Evolutionary conservation across 768 basidiomycete genomes (phyloP).

Genomic region (Xerocomus spinulosus): DNA sequence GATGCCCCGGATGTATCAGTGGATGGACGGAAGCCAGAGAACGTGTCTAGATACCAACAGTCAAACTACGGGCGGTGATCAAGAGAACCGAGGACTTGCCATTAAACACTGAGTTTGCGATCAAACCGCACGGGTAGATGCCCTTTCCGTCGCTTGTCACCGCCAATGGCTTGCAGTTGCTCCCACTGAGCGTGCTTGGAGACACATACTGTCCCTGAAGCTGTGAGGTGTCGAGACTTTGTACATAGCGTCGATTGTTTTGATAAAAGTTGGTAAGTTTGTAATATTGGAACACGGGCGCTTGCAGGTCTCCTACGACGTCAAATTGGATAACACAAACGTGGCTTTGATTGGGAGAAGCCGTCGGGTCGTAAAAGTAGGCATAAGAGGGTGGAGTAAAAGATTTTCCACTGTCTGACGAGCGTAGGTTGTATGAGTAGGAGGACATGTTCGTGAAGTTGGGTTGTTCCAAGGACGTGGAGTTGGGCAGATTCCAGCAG

Average conservation of each 20-base stretch:
- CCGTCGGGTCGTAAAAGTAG: slow-evolving; percentile 52
- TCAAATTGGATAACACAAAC: slow-evolving; percentile 82
- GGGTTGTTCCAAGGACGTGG: slow-evolving; percentile 30
- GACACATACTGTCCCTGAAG: slow-evolving; percentile 68
- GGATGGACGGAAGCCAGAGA: slow-evolving; percentile 51
- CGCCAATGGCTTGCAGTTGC: slow-evolving; percentile 90
- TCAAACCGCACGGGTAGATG: slow-evolving; percentile 93
- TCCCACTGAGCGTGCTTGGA: slow-evolving; percentile 45
- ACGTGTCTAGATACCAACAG: slow-evolving; percentile 61
- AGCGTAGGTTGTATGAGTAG: slow-evolving; percentile 60
- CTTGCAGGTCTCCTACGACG: slow-evolving; percentile 68
- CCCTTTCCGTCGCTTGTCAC: slow-evolving; percentile 42
- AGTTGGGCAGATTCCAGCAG: slow-evolving; percentile 62
- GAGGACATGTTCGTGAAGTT: slow-evolving; percentile 53
- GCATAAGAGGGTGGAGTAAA: slow-evolving; percentile 64
- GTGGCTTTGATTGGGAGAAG: slow-evolving; percentile 41
- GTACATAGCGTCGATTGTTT: slow-evolving; percentile 97
- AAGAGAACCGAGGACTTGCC: slow-evolving; percentile 42
- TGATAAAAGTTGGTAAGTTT: slow-evolving; percentile 96
- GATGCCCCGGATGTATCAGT: slow-evolving; percentile 37
- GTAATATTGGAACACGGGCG: slow-evolving; percentile 90
- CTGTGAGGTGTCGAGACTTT: slow-evolving; percentile 82
- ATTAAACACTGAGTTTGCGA: slow-evolving; percentile 96
- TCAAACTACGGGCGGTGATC: not conserved
- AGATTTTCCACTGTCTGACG: slow-evolving; percentile 48